Evolutionary conservation across 768 basidiomycete genomes (phyloP).

Genomic region (Amanita subjunquillea): DNA sequence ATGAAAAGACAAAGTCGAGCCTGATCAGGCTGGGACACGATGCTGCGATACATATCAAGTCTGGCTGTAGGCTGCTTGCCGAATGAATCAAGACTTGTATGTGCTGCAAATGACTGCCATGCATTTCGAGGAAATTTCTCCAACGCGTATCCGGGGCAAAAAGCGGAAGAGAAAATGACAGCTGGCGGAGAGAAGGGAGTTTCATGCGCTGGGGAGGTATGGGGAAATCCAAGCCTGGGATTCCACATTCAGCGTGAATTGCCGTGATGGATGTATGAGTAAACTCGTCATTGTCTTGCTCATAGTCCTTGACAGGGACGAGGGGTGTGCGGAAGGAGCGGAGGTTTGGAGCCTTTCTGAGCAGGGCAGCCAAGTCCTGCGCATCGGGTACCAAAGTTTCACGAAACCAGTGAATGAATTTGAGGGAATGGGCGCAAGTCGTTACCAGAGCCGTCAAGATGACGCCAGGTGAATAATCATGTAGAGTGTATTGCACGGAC

Average conservation of each 20-base stretch:
- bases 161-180: background rate
- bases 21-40: background rate
- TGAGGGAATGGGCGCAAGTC: background rate
- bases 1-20: background rate
- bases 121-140: conserved; percentile 1
- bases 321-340: background rate
- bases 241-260: background rate
- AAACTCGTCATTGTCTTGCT: background rate
- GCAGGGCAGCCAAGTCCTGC: background rate
- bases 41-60: background rate
- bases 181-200: conserved; percentile 2
- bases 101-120: background rate
- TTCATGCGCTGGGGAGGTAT: conserved; percentile 3
- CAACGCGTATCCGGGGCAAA: background rate
- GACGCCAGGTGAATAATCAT: background rate
- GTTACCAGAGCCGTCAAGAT: background rate
- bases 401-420: conserved; percentile 4
- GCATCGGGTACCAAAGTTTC: background rate
- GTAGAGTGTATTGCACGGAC: background rate
- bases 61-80: background rate
- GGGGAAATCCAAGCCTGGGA: background rate
- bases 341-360: conserved; percentile 1
- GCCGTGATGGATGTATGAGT: background rate
- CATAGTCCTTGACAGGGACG: background rate
- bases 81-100: background rate